Percentiles rank a stretch among this genome's conserved stretches.
phyloP scores from a whole-genome alignment of 805 yeast genomes.

The Candida bentonensis region DNA sequence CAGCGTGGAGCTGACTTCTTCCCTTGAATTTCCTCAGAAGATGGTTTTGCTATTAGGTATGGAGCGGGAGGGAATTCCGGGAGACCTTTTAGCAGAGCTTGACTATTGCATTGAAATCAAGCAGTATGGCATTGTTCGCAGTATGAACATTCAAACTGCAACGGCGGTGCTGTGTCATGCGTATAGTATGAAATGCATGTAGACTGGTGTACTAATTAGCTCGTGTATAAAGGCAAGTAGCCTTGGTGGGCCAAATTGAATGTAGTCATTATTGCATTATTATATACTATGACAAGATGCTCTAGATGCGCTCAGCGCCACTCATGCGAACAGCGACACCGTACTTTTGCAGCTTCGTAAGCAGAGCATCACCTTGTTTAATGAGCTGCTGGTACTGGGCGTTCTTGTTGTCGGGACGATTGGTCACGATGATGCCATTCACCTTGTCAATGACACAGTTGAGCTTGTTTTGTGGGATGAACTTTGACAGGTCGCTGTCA shows the following conservation, averaged over 20 bases:
- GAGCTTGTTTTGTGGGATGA: conserved; percentile 84
- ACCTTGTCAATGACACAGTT: conserved; percentile 94
- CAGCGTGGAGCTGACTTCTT: conserved; percentile 53
- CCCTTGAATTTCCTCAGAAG: conserved; percentile 62
- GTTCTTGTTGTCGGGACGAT: conserved; percentile 91
- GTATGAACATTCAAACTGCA: conserved; percentile 96
- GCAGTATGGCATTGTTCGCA: conserved; percentile 82
- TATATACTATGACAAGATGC: too few species aligned
- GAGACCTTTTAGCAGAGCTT: conserved; percentile 62
- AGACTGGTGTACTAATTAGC: too few species aligned
- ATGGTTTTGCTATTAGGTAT: conserved; percentile 69
- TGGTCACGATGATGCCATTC: conserved; percentile 84
- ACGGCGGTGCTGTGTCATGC: conserved; percentile 91
- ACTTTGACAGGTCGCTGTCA: conserved; percentile 73
- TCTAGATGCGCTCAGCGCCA: conserved; percentile 56
- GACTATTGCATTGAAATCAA: conserved; percentile 84
- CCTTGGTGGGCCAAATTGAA: too few species aligned
- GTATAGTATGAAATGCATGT: conserved; percentile 28
- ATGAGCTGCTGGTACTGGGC: conserved; percentile 80
- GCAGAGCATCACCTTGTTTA: conserved; percentile 81
- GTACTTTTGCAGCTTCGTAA: conserved; percentile 90
- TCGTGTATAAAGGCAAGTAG: too few species aligned
- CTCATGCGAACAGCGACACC: conserved; percentile 94
- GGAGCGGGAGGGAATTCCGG: conserved; percentile 87
- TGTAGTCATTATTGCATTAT: too few species aligned